Evolutionary conservation across 495 filamentous ascomycete species (phyloP).

Genomic region (Trichoderma orchidacearum): DNA sequence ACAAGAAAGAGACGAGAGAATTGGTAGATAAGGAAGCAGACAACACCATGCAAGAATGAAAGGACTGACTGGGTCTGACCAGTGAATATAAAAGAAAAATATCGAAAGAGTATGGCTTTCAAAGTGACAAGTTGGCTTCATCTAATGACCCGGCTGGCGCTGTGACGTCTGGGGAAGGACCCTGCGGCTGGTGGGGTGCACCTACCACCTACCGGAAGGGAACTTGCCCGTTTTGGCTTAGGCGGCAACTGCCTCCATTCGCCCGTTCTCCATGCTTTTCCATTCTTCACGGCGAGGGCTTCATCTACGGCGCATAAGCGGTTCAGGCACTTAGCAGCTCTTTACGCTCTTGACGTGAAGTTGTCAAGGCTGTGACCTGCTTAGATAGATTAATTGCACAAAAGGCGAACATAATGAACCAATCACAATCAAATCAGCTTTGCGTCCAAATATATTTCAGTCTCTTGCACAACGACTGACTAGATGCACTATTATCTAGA

Average conservation of each 20-base stretch:
- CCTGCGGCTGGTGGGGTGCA: neutral
- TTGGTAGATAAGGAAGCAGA: too few relatives aligned
- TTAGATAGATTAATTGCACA: neutral
- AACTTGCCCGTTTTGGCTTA: neutral
- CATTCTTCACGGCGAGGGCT: too few relatives aligned
- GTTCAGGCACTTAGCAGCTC: too few relatives aligned
- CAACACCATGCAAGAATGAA: too few relatives aligned
- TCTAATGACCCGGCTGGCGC: neutral
- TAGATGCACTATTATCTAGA: constrained; percentile 1
- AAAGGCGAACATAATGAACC: neutral
- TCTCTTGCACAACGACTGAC: constrained; percentile 1
- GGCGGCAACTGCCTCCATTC: too few relatives aligned
- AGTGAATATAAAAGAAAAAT: neutral
- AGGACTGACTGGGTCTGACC: neutral
- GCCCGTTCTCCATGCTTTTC: too few relatives aligned
- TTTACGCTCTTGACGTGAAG: too few relatives aligned
- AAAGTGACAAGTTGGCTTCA: constrained; percentile 5
- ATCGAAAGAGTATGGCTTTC: too few relatives aligned
- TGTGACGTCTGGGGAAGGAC: constrained; percentile 1
- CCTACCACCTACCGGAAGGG: neutral
- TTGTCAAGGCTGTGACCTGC: neutral
- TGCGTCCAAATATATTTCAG: constrained; percentile 1
- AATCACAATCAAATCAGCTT: neutral
- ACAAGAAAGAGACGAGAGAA: too few relatives aligned
- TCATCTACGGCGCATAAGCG: too few relatives aligned